Percentiles rank a stretch among this genome's conserved stretches.
phyloP scores from a whole-genome alignment of 2,329 filamentous ascomycete species.

The Botrytis fabae region DNA sequence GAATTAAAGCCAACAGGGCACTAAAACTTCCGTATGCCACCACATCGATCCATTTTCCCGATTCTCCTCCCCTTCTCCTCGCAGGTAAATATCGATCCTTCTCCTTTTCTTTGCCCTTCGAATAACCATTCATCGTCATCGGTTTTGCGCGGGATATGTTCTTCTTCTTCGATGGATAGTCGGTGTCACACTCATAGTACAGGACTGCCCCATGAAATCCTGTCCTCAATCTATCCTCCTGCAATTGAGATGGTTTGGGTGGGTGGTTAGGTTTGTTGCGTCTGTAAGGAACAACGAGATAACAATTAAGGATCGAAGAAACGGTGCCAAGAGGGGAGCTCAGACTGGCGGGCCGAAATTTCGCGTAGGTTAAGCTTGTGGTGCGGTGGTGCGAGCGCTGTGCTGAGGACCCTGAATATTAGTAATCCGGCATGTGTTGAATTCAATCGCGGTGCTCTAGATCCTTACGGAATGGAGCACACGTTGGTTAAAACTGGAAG shows the following conservation, averaged over 20 bases:
- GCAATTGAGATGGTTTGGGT: background rate
- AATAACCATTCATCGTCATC: constrained; percentile 22
- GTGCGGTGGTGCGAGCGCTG: background rate
- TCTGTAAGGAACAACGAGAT: background rate
- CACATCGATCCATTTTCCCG: constrained; percentile 14
- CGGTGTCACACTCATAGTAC: constrained; percentile 18
- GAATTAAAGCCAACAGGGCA: constrained; percentile 4
- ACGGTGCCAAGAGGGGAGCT: constrained; percentile 13
- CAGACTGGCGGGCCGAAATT: background rate
- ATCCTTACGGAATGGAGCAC: background rate
- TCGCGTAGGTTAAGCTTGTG: constrained; percentile 1
- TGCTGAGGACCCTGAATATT: constrained; percentile 6
- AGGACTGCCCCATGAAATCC: background rate
- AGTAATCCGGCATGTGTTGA: background rate
- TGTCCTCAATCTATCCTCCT: background rate
- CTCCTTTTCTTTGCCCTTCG: constrained; percentile 21
- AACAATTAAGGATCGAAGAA: background rate
- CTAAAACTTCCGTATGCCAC: constrained; percentile 12
- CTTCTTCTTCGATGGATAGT: constrained; percentile 19
- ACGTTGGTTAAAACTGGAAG: background rate
- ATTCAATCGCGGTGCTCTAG: too few relatives aligned
- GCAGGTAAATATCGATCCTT: constrained; percentile 22
- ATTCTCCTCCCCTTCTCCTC: background rate
- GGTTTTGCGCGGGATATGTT: constrained; percentile 8
- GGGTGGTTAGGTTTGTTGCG: background rate